Conservation (phyloP, 345 rosid genomes). For the Capsella bursapastoris region DNA sequence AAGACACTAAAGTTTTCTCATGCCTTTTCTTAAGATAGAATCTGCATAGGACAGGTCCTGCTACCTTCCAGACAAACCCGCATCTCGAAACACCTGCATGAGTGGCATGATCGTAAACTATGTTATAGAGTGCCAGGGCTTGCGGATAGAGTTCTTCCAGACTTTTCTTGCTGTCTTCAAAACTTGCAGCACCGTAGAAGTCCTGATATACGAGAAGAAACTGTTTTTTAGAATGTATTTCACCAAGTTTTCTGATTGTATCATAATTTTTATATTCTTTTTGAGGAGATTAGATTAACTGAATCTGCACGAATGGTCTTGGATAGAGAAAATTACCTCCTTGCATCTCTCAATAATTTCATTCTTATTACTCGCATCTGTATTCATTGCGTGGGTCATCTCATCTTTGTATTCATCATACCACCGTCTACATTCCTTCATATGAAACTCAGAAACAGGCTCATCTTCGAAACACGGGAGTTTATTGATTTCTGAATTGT, state of each 20-base stretch:
- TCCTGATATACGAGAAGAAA: conserved; percentile 38
- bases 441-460: conserved; percentile 24
- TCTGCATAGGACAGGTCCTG: conserved; percentile 64
- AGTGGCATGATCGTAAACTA: conserved; percentile 54
- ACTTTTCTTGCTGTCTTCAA: conserved; percentile 52
- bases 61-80: conserved; percentile 76
- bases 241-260: too few relatives aligned
- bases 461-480: conserved; percentile 53
- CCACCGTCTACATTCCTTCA: conserved; percentile 44
- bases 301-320: neutral
- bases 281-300: neutral
- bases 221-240: too few relatives aligned
- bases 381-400: conserved; percentile 49
- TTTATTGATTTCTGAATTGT: conserved; percentile 55
- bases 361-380: conserved; percentile 14
- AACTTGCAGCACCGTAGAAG: conserved; percentile 58
- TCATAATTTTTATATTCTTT: neutral
- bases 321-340: conserved; percentile 50
- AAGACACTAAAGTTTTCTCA: conserved; percentile 34
- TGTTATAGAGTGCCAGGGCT: conserved; percentile 62
- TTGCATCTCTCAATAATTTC: conserved; percentile 53
- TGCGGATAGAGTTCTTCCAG: conserved; percentile 51
- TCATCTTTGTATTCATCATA: conserved; percentile 55
- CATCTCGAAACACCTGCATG: conserved; percentile 25
- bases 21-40: conserved; percentile 34